These are phyloP conservation scores for Gliomastix tumulicola DNA, from an alignment of 2,329 filamentous ascomycete species.

Conservation along the genomic window DNA sequence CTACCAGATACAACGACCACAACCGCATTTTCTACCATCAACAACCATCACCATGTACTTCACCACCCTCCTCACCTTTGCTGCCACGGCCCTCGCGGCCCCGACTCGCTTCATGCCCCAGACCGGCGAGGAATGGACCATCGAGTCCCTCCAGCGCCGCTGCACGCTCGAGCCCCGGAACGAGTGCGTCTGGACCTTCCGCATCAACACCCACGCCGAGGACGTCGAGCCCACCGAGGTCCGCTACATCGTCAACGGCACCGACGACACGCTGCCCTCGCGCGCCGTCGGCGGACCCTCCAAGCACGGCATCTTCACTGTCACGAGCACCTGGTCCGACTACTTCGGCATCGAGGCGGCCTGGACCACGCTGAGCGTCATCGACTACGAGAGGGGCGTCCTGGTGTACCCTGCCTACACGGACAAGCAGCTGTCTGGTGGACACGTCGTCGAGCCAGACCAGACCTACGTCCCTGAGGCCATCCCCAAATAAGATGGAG, in stretches of 20 bases:
- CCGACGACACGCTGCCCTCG: slow-evolving; percentile 18
- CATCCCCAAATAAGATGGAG: no score
- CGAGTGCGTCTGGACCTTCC: slow-evolving; percentile 28
- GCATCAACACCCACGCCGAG: slow-evolving; percentile 19
- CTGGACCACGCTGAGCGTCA: slow-evolving; percentile 47
- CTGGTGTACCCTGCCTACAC: slow-evolving; percentile 47
- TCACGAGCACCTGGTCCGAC: slow-evolving; percentile 48
- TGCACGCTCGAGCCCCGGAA: no score
- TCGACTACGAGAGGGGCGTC: slow-evolving; percentile 29
- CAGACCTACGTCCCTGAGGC: slow-evolving; percentile 31
- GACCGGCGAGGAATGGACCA: slow-evolving; percentile 28
- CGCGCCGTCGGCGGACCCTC: slow-evolving; percentile 27
- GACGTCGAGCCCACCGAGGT: slow-evolving; percentile 1
- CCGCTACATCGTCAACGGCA: slow-evolving; percentile 15
- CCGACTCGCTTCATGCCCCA: no score
- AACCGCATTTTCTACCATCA: no score
- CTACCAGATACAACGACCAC: no score
- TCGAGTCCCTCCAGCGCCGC: slow-evolving; percentile 19
- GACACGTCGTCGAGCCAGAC: slow-evolving; percentile 38
- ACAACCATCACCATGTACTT: no score
- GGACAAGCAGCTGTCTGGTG: slow-evolving; percentile 37
- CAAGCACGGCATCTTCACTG: slow-evolving; percentile 38
- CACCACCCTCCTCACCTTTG: no score
- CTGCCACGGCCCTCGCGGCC: no score
- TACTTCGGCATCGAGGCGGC: slow-evolving; percentile 43